A percentile compares a stretch with the other conserved stretches of the same genome.
phyloP scores from a whole-genome alignment of 495 filamentous ascomycete genomes.

The Lentithecium fluviatile region DNA sequence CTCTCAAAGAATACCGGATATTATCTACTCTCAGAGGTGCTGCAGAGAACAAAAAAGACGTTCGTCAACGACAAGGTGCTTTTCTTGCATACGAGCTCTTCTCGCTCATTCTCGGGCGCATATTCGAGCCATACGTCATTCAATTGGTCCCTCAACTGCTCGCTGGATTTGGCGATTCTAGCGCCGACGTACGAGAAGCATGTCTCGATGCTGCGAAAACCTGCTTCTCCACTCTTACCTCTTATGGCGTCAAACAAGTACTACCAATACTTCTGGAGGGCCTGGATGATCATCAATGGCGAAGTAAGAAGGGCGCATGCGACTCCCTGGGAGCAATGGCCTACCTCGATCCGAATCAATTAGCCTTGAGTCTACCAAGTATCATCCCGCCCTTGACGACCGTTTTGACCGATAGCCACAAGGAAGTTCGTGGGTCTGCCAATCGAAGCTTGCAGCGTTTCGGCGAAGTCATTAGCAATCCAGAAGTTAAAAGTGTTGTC shows the following conservation, averaged over 20 bases:
- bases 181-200: slow-evolving; percentile 83
- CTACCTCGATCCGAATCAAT: slow-evolving; percentile 90
- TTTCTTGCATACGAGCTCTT: slow-evolving; percentile 88
- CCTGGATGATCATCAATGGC: slow-evolving; percentile 92
- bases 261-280: slow-evolving; percentile 89
- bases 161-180: slow-evolving; percentile 82
- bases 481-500: slow-evolving; percentile 89
- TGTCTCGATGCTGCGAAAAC: slow-evolving; percentile 91
- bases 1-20: slow-evolving; percentile 79
- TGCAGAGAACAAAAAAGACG: slow-evolving; percentile 87
- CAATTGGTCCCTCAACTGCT: slow-evolving; percentile 91
- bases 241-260: slow-evolving; percentile 92
- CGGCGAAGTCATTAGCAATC: slow-evolving; percentile 96
- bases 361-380: slow-evolving; percentile 86
- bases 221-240: slow-evolving; percentile 88
- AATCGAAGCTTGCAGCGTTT: slow-evolving; percentile 96
- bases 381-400: slow-evolving; percentile 94
- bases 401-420: slow-evolving; percentile 95
- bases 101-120: slow-evolving; percentile 75
- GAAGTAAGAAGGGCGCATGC: slow-evolving; percentile 96
- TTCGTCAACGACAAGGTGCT: slow-evolving; percentile 82
- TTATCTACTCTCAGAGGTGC: slow-evolving; percentile 74
- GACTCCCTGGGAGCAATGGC: slow-evolving; percentile 97
- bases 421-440: slow-evolving; percentile 86
- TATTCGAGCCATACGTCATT: slow-evolving; percentile 95